Percentiles rank a stretch among this genome's conserved stretches.
Evolutionary conservation across 2,329 filamentous ascomycete species (phyloP).

Genomic region (Xylariaceae sp.): DNA sequence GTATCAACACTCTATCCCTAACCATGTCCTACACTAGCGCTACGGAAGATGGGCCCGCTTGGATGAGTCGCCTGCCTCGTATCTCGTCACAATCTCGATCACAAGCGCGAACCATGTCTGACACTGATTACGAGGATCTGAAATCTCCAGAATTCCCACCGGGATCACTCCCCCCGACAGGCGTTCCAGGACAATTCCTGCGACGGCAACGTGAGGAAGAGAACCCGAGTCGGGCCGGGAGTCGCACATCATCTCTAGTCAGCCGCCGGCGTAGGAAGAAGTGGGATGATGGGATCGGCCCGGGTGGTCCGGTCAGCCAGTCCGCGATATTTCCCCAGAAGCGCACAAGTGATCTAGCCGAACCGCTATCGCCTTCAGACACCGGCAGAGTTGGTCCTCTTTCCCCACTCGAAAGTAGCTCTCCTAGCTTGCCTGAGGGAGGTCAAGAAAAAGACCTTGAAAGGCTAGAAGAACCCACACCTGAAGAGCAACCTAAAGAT

Average conservation of each 20-base stretch:
- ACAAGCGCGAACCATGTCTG: constrained; percentile 83
- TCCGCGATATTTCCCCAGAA: constrained; percentile 83
- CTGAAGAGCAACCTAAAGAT: constrained; percentile 28
- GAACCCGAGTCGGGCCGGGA: constrained; percentile 57
- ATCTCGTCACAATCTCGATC: constrained; percentile 75
- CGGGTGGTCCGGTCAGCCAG: constrained; percentile 86
- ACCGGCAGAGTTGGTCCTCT: constrained; percentile 21
- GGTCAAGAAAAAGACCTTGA: constrained; percentile 36
- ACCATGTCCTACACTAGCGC: constrained; percentile 96
- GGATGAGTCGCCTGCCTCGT: constrained; percentile 91
- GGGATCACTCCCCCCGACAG: constrained; percentile 74
- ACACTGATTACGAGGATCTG: constrained; percentile 72
- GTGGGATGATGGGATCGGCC: constrained; percentile 74
- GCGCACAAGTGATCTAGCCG: constrained; percentile 42
- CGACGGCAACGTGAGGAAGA: constrained; percentile 83
- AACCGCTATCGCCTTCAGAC: constrained; percentile 44
- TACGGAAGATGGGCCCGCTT: constrained; percentile 85
- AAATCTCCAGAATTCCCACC: constrained; percentile 68
- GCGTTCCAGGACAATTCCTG: constrained; percentile 77
- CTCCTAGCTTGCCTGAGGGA: constrained; percentile 32
- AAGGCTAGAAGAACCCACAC: constrained; percentile 36
- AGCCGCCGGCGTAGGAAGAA: constrained; percentile 70
- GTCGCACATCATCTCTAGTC: constrained; percentile 66
- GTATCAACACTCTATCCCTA: constrained; percentile 93
- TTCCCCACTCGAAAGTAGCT: constrained; percentile 34